These are phyloP conservation scores for Monsonia emarginata DNA, from an alignment of 441 rosid species.

Conservation along the genomic window DNA sequence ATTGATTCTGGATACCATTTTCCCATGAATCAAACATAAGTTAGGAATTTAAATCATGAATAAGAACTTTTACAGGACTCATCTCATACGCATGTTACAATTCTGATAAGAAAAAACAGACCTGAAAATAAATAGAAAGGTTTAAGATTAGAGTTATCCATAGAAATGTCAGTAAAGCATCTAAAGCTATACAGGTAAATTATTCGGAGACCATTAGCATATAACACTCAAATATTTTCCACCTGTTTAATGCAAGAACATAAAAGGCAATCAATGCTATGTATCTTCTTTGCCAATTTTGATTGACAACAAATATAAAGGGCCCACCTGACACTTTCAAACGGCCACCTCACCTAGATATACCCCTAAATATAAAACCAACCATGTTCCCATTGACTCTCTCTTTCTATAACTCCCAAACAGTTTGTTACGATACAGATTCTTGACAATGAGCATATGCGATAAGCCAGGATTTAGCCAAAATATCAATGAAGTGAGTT, in stretches of 20 bases:
- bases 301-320: no score
- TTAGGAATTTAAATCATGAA: slow-evolving; percentile 26
- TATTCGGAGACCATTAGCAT: background rate
- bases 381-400: no score
- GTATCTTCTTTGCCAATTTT: no score
- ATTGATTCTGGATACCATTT: slow-evolving; percentile 78
- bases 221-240: background rate
- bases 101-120: background rate
- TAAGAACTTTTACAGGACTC: slow-evolving; percentile 18
- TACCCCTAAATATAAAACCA: no score
- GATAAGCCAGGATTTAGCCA: no score
- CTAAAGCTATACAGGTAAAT: no score
- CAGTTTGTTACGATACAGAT: no score
- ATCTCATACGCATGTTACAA: background rate
- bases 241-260: background rate
- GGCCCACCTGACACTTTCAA: no score
- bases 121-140: background rate
- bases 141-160: background rate
- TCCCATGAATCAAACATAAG: slow-evolving; percentile 33
- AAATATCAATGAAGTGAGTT: no score
- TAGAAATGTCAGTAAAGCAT: slow-evolving; percentile 4
- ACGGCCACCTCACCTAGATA: no score
- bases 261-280: background rate
- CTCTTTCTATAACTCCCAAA: no score
- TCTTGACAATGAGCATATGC: no score